Evolutionary conservation across 805 yeast genomes (phyloP).

Genomic region (Cyberlindnera maritima): DNA sequence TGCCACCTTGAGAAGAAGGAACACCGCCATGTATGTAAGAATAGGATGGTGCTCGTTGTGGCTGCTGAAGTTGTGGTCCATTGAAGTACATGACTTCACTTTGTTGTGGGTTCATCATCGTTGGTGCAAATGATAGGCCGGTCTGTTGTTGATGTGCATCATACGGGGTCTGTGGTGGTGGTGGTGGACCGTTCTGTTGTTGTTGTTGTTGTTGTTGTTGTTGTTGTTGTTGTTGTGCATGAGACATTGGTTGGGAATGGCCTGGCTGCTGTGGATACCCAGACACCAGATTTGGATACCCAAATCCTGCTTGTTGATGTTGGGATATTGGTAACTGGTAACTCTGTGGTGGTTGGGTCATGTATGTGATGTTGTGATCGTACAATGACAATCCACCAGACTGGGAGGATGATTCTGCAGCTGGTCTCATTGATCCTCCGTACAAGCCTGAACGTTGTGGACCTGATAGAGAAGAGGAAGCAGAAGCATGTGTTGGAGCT

Average conservation of each 20-base stretch:
- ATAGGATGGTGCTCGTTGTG: not conserved
- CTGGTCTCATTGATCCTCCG: conserved; percentile 1
- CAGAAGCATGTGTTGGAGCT: not conserved
- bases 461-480: not conserved
- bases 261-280: not conserved
- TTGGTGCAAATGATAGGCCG: not conserved
- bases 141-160: not conserved
- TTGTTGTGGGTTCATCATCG: not conserved
- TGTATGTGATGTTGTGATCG: not conserved
- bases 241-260: not conserved
- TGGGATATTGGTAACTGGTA: not conserved
- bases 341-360: not conserved
- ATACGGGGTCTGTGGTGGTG: not conserved
- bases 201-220: no score
- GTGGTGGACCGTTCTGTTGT: not conserved
- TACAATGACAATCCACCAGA: not conserved
- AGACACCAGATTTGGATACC: not conserved
- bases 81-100: not conserved
- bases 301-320: not conserved
- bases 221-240: no score
- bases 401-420: not conserved
- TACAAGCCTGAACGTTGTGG: not conserved
- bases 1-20: not conserved
- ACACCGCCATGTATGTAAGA: not conserved
- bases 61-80: not conserved